Evolutionary conservation across 768 basidiomycete genomes (phyloP).

Genomic region (Lepiota brunneoincarnata): DNA sequence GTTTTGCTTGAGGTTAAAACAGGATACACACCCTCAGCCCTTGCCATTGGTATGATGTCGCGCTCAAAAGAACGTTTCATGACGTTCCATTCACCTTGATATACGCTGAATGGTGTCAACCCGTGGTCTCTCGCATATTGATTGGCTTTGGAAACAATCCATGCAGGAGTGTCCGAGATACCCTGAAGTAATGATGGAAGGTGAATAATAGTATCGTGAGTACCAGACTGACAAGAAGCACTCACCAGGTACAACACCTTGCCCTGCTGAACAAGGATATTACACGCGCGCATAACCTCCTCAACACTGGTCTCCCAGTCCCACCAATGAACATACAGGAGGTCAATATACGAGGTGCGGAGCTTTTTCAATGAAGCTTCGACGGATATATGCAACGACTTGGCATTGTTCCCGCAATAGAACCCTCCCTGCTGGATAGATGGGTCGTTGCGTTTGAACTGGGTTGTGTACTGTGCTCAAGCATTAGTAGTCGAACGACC

Average conservation of each 20-base stretch:
- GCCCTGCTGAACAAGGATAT: neutral
- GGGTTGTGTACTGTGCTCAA: constrained; percentile 21
- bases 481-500: neutral
- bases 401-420: constrained; percentile 39
- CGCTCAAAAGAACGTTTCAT: constrained; percentile 13
- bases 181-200: neutral
- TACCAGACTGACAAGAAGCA: neutral
- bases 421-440: constrained; percentile 27
- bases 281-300: constrained; percentile 10
- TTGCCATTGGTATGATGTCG: constrained; percentile 11
- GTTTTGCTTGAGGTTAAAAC: no score
- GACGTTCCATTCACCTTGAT: constrained; percentile 14
- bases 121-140: constrained; percentile 13
- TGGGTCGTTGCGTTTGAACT: constrained; percentile 24
- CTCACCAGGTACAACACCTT: constrained; percentile 10
- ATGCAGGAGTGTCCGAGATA: constrained; percentile 12
- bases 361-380: constrained; percentile 39
- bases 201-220: neutral
- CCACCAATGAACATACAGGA: constrained; percentile 12
- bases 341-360: constrained; percentile 32
- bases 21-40: no score
- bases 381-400: constrained; percentile 36
- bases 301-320: constrained; percentile 11
- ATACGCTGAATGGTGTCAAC: constrained; percentile 13
- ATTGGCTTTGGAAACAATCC: constrained; percentile 15